phyloP scores from a whole-genome alignment of 73 alveolate genomes.

The Tetrahymena malaccensis region DNA sequence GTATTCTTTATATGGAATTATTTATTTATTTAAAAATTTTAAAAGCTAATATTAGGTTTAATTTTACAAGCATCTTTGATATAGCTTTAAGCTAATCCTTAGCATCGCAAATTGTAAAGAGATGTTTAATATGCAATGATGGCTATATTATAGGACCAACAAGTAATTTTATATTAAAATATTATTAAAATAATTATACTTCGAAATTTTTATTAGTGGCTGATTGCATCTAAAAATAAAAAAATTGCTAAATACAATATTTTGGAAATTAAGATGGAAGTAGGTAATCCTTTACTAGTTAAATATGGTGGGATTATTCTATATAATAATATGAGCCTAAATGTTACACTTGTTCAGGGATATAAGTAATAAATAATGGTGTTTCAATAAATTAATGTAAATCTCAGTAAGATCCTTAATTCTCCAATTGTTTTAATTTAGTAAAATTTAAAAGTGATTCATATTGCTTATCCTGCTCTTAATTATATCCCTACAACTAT shows the following conservation, averaged over 20 bases:
- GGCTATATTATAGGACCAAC: background rate
- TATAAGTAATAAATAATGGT: background rate
- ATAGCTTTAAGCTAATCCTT: background rate
- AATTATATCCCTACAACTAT: background rate
- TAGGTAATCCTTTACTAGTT: background rate
- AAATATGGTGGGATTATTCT: background rate
- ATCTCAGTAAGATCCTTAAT: background rate
- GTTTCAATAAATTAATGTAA: background rate
- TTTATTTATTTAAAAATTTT: background rate
- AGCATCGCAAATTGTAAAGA: background rate
- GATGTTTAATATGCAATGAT: background rate
- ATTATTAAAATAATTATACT: background rate
- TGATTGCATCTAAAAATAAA: background rate
- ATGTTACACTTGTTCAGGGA: background rate
- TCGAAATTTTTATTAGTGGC: background rate
- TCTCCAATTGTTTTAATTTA: background rate
- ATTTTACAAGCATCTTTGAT: background rate
- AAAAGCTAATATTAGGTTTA: background rate
- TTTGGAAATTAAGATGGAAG: background rate
- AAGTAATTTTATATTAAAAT: background rate
- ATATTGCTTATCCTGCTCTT: background rate
- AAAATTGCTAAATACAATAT: background rate
- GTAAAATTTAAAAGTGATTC: background rate
- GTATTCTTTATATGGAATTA: background rate
- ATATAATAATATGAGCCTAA: background rate